Conservation (phyloP, 495 filamentous ascomycete species). For the Friedmanniomyces simplex region DNA sequence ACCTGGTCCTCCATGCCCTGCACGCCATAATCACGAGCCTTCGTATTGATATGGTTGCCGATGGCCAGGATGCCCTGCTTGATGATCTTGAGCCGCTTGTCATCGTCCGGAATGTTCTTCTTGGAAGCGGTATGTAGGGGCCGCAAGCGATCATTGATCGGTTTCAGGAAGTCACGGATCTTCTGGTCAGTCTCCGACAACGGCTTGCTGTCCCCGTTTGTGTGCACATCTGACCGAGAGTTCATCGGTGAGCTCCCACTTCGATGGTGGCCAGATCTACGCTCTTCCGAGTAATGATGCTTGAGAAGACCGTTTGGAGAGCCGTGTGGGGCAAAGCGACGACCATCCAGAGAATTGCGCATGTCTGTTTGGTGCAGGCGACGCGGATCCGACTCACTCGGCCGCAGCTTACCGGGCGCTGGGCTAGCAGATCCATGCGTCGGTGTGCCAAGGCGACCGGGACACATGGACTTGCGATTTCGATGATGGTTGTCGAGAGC, state of each 20-base stretch:
- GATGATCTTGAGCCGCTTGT: constrained; percentile 46
- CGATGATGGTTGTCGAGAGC: constrained; percentile 83
- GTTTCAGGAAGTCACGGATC: constrained; percentile 49
- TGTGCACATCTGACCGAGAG: background rate
- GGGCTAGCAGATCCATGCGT: constrained; percentile 12
- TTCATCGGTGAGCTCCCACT: constrained; percentile 4
- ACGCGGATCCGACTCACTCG: constrained; percentile 1
- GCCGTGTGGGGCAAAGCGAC: constrained; percentile 41
- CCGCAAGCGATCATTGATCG: constrained; percentile 48
- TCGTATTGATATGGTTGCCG: constrained; percentile 41
- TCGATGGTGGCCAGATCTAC: constrained; percentile 13
- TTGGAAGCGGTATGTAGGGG: constrained; percentile 51
- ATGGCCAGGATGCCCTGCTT: constrained; percentile 39
- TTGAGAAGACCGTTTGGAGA: constrained; percentile 41
- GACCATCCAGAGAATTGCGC: constrained; percentile 12
- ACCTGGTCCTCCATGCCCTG: constrained; percentile 23
- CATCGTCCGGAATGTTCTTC: constrained; percentile 49
- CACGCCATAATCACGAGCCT: constrained; percentile 28
- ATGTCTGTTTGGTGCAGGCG: background rate
- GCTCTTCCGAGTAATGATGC: constrained; percentile 28
- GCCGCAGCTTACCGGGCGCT: constrained; percentile 11
- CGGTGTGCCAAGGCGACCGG: constrained; percentile 18
- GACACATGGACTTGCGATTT: constrained; percentile 33
- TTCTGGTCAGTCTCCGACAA: constrained; percentile 36
- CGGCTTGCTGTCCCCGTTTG: constrained; percentile 18